phyloP scores from a whole-genome alignment of 805 yeast genomes.

The Pichia deserticola region DNA sequence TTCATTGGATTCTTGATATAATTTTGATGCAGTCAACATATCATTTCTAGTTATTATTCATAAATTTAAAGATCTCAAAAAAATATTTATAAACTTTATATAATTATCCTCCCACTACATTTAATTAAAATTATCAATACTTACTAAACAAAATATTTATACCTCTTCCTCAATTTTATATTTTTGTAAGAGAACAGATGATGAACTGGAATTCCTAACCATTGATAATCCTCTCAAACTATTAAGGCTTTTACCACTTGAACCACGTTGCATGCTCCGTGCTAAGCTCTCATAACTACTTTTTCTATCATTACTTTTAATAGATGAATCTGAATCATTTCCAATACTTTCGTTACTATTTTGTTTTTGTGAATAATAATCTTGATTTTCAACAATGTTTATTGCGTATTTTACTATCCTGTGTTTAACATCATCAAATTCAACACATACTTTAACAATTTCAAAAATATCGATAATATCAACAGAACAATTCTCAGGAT shows the following conservation, averaged over 20 bases:
- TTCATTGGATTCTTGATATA: slow-evolving; percentile 49
- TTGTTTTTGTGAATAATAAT: background rate
- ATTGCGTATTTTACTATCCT: slow-evolving; percentile 18
- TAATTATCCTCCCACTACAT: too few species aligned
- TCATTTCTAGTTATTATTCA: too few species aligned
- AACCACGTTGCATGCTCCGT: background rate
- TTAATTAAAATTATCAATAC: too few species aligned
- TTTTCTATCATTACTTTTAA: background rate
- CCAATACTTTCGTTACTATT: slow-evolving; percentile 1
- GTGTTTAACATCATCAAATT: slow-evolving; percentile 19
- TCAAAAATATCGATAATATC: slow-evolving; percentile 16
- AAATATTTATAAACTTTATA: too few species aligned
- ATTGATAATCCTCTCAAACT: background rate
- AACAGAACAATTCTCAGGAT: slow-evolving; percentile 11
- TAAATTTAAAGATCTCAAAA: too few species aligned
- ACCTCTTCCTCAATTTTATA: background rate
- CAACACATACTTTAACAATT: slow-evolving; percentile 21
- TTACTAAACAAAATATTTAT: too few species aligned
- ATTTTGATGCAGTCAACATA: background rate
- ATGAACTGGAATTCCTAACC: background rate
- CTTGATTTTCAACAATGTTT: slow-evolving; percentile 10
- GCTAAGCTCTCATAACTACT: background rate
- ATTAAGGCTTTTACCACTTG: background rate
- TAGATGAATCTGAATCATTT: background rate
- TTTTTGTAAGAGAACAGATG: background rate